Evolutionary conservation across 2,329 filamentous ascomycete genomes (phyloP), one percentile per base, ranked within the genome.

Genomic region (Pezicula neosporulosa): DNA sequence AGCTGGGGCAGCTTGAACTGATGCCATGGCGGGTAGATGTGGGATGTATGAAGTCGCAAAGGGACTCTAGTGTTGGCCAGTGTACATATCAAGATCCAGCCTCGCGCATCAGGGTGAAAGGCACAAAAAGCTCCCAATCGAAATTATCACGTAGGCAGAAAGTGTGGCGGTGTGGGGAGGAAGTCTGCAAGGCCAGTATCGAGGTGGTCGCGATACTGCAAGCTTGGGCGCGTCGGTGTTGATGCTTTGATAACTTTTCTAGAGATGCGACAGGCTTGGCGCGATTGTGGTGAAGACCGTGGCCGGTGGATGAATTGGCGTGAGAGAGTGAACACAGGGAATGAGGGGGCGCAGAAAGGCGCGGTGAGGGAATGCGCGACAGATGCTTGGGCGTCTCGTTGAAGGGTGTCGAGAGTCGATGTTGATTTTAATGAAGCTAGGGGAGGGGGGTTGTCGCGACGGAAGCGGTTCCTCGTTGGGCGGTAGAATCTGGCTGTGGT

Each of bases 1-100:
- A 63, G 82, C 81, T 57, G 86, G 82, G 58, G 84, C 78, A 64
- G 83, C 73, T 74, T 94, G 89, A 65, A 91, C 84, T 57, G 89
- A 92, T 69, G 90, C 86, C 90, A 95, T 95, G 65, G 54, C 79
- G 71, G 66, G 62, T 41, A 47, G 28, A 44, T 15, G 27, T 21
- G 53, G 50, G 48, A 41, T 42, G 7, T 54, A 37, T 42, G 21
- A 45, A 54, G 43, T 54, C 53, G 39, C 30, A 45, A 49, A 33
- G n/a, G 36, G 47, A 41, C 53, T 39, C 57, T 58, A 52, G 47
- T 47, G 46, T 52, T 51, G 54, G 48, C 36, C 52, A 59, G 44
- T 57, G 62, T 58, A 62, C 65, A 68, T 65, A 60, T 65, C 62
- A 68, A 55, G 59, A 61, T 44, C 55, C 56, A 64, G 63, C 62